Evolutionary conservation across 2,329 filamentous ascomycete species (phyloP).

Genomic region (Cercospora berteroae): DNA sequence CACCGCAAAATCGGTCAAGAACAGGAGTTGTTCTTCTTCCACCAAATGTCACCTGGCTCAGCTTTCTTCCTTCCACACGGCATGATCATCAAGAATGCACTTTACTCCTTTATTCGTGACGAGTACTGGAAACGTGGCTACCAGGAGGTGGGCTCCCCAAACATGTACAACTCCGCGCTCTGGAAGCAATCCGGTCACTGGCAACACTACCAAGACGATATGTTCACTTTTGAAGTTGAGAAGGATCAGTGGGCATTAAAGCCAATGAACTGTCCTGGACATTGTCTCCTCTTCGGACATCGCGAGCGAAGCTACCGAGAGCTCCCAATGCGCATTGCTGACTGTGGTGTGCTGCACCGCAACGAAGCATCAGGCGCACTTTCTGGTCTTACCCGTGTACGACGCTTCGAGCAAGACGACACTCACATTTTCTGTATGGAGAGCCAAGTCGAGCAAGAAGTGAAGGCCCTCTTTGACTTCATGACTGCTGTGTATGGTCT

Average conservation of each 20-base stretch:
- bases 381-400: conserved; percentile 84
- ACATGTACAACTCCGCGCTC: conserved; percentile 89
- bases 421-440: conserved; percentile 92
- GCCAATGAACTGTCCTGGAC: conserved; percentile 97
- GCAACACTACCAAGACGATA: conserved; percentile 91
- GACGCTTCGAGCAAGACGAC: conserved; percentile 94
- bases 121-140: conserved; percentile 95
- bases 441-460: conserved; percentile 73
- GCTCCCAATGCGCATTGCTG: conserved; percentile 85
- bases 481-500: conserved; percentile 75
- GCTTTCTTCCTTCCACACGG: conserved; percentile 80
- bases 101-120: conserved; percentile 75
- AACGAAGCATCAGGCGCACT: conserved; percentile 94
- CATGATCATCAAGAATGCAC: conserved; percentile 86
- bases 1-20: conserved; percentile 91
- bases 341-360: conserved; percentile 92
- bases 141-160: conserved; percentile 91
- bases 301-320: conserved; percentile 84
- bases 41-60: conserved; percentile 87
- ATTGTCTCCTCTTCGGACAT: conserved; percentile 83
- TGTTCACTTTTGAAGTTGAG: conserved; percentile 83
- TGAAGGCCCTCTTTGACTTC: conserved; percentile 84
- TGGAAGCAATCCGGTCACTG: conserved; percentile 97
- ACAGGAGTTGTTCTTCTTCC: conserved; percentile 97
- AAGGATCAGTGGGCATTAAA: conserved; percentile 85